Conservation (phyloP, 2,329 filamentous ascomycete genomes). For the Fusarium anguioides region DNA sequence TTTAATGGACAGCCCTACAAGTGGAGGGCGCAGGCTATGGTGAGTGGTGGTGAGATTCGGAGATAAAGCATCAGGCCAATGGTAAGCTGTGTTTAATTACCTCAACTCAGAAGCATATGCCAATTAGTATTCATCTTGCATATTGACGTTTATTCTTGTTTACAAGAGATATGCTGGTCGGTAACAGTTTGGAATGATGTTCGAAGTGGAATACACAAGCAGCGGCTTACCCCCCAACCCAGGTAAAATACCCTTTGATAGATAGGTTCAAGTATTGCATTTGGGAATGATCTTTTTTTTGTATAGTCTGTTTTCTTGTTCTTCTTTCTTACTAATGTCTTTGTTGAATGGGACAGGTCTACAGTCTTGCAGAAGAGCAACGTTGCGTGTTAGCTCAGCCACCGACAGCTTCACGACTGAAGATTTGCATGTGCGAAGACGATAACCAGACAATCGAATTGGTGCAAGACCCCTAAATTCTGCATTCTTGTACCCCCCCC, state of each 20-base stretch:
- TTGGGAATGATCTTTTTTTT: too few species aligned
- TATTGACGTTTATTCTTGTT: too few species aligned
- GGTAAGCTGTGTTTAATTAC: not conserved
- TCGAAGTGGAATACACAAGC: too few species aligned
- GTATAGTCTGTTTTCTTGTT: too few species aligned
- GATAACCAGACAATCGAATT: not conserved
- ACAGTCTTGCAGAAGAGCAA: not conserved
- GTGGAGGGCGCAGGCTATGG: constrained; percentile 8
- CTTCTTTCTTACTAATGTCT: too few species aligned
- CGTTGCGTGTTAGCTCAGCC: not conserved
- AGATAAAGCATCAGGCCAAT: not conserved
- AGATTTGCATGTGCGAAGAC: not conserved
- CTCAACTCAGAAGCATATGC: not conserved
- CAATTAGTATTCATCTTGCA: too few species aligned
- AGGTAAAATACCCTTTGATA: too few species aligned
- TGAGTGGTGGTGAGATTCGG: not conserved
- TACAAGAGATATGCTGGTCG: too few species aligned
- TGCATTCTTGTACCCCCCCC: not conserved
- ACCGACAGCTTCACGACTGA: not conserved
- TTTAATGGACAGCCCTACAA: not conserved
- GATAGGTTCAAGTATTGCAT: too few species aligned
- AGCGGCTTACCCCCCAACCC: too few species aligned
- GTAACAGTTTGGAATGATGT: too few species aligned
- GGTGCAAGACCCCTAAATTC: not conserved
- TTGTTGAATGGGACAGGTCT: too few species aligned